Conservation (phyloP, 768 basidiomycete genomes). For the Pleurotus pulmonarius region DNA sequence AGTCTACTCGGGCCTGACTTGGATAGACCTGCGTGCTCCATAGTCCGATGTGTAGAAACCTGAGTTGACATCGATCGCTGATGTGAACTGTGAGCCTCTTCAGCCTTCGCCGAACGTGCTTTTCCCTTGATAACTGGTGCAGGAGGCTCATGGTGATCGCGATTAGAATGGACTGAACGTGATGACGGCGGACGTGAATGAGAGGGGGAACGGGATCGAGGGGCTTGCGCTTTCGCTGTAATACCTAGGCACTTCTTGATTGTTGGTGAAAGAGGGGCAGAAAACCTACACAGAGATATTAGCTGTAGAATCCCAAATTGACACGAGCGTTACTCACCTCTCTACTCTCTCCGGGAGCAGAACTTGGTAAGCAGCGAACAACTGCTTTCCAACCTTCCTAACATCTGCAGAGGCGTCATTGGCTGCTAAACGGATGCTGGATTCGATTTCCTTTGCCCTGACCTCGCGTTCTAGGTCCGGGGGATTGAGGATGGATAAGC, state of each 20-base stretch:
- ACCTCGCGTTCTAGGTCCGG: conserved; percentile 72
- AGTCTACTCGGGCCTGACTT: conserved; percentile 10
- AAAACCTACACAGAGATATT: conserved; percentile 47
- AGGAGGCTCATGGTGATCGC: conserved; percentile 11
- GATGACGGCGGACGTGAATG: conserved; percentile 8
- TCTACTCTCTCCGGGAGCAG: conserved; percentile 67
- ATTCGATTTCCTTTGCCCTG: conserved; percentile 64
- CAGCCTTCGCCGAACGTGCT: neutral
- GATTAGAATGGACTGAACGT: conserved; percentile 13
- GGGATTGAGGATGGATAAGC: conserved; percentile 74
- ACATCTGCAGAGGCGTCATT: conserved; percentile 76
- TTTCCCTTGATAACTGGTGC: conserved; percentile 11
- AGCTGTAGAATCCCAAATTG: conserved; percentile 2
- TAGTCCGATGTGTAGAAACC: conserved; percentile 12
- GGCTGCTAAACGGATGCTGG: conserved; percentile 60
- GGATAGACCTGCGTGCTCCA: conserved; percentile 11
- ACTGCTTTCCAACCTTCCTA: conserved; percentile 60
- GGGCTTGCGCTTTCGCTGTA: conserved; percentile 19
- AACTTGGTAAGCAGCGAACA: conserved; percentile 75
- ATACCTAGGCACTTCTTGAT: conserved; percentile 74
- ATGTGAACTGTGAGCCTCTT: neutral
- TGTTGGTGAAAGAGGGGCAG: conserved; percentile 68
- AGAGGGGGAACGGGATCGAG: neutral
- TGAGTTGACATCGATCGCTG: conserved; percentile 18
- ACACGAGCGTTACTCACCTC: conserved; percentile 34